phyloP scores from a whole-genome alignment of 164 flowering plant species.

The Liquidambar formosana region DNA sequence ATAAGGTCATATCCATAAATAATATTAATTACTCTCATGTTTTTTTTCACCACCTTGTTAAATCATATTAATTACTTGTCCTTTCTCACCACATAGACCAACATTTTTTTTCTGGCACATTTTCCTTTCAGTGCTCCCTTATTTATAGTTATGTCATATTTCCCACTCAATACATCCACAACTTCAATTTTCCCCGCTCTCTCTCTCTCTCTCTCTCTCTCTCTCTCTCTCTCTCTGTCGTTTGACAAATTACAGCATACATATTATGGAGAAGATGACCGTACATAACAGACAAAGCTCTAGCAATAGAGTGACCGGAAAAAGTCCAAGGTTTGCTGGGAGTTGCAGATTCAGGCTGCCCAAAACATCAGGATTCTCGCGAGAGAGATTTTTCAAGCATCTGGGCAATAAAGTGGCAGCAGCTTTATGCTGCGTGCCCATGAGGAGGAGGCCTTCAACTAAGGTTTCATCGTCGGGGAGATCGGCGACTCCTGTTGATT shows the following conservation, averaged over 20 bases:
- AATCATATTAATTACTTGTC: too few relatives aligned
- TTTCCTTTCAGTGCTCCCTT: background rate
- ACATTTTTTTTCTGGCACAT: too few relatives aligned
- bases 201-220: conserved; percentile 16
- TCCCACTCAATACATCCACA: background rate
- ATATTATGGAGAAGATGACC: conserved; percentile 13
- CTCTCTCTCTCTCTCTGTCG: conserved; percentile 14
- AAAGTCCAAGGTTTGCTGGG: conserved; percentile 15
- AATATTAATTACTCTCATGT: too few relatives aligned
- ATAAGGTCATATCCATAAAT: too few relatives aligned
- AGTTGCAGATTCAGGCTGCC: conserved; percentile 29
- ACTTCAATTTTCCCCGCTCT: background rate
- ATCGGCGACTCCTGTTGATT: conserved; percentile 44
- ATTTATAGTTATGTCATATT: background rate
- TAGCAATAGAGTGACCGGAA: conserved; percentile 10
- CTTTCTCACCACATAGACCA: too few relatives aligned
- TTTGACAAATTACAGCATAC: conserved; percentile 3
- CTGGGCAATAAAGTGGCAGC: conserved; percentile 36
- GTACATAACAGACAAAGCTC: conserved; percentile 4
- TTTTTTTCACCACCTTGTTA: too few relatives aligned
- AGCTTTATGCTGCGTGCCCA: conserved; percentile 31
- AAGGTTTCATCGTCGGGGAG: conserved; percentile 36
- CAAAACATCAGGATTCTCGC: conserved; percentile 26
- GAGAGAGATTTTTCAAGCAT: conserved; percentile 31
- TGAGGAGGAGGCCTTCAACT: conserved; percentile 15